phyloP scores from a whole-genome alignment of 495 filamentous ascomycete species.

The Hyaloscypha hepaticicola region DNA sequence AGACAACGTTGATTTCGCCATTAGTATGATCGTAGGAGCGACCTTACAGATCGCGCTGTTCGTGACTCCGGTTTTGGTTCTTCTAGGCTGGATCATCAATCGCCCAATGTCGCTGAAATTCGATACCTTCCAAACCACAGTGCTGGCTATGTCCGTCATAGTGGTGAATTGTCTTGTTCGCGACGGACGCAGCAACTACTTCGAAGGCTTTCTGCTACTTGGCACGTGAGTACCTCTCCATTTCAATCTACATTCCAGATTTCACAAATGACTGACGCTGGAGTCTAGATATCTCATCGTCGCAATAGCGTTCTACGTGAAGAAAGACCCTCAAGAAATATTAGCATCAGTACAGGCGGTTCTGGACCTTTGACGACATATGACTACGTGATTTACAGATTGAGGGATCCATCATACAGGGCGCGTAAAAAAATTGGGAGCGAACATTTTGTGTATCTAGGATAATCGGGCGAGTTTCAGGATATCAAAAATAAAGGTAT shows the following conservation, averaged over 20 bases:
- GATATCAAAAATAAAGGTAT: too few relatives aligned
- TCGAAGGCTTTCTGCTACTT: conserved; percentile 11
- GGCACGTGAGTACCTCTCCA: conserved; percentile 9
- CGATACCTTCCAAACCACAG: conserved; percentile 39
- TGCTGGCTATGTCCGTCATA: conserved; percentile 38
- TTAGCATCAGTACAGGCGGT: too few relatives aligned
- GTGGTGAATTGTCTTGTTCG: conserved; percentile 32
- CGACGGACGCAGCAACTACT: conserved; percentile 9
- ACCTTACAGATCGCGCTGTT: conserved; percentile 71
- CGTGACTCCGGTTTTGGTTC: conserved; percentile 42
- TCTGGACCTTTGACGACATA: too few relatives aligned
- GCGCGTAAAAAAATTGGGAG: too few relatives aligned
- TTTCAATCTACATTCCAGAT: neutral
- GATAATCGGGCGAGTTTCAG: too few relatives aligned
- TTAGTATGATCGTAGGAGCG: conserved; percentile 79
- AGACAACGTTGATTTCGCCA: conserved; percentile 92
- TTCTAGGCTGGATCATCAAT: conserved; percentile 42
- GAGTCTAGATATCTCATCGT: conserved; percentile 10
- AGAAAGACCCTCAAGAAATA: too few relatives aligned
- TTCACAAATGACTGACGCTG: neutral
- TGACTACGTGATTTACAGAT: too few relatives aligned
- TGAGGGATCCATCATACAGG: too few relatives aligned
- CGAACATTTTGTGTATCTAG: too few relatives aligned
- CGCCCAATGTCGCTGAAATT: conserved; percentile 41
- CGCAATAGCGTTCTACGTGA: conserved; percentile 17